phyloP scores from a whole-genome alignment of 306 rosid genomes.

The Dalbergia cultrata region DNA sequence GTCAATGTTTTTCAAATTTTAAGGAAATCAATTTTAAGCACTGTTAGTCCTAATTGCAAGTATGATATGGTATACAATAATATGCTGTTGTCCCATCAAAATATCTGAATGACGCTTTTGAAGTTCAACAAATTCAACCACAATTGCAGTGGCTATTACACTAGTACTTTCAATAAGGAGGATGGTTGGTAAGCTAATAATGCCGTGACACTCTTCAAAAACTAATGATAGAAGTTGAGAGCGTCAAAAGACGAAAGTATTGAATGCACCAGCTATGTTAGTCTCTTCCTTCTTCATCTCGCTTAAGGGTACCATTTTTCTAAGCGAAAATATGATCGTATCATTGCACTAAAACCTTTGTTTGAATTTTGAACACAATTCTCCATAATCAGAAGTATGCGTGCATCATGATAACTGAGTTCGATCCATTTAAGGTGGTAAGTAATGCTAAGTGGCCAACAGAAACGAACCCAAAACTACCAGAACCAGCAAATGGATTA shows the following conservation, averaged over 20 bases:
- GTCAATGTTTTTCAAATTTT: too few relatives aligned
- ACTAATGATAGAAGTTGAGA: background rate
- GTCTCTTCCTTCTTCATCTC: background rate
- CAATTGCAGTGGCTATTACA: too few relatives aligned
- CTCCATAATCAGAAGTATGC: background rate
- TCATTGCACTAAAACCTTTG: background rate
- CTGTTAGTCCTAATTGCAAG: too few relatives aligned
- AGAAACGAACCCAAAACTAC: conserved; percentile 27
- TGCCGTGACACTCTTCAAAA: background rate
- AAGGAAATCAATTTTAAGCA: too few relatives aligned
- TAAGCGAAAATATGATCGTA: background rate
- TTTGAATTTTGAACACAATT: background rate
- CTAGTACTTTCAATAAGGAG: too few relatives aligned
- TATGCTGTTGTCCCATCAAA: too few relatives aligned
- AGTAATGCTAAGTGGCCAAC: conserved; percentile 21
- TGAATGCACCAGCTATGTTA: background rate
- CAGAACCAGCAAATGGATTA: conserved; percentile 3
- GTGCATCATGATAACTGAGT: background rate
- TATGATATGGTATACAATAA: too few relatives aligned
- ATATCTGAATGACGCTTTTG: too few relatives aligned
- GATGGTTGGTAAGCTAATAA: background rate
- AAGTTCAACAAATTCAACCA: too few relatives aligned
- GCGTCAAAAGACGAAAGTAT: background rate
- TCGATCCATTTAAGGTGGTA: conserved; percentile 19
- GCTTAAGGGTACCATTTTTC: background rate